These are phyloP conservation scores for Aegilops speltoides DNA, from an alignment of 176 grass and related monocot genomes.

Conservation along the genomic window DNA sequence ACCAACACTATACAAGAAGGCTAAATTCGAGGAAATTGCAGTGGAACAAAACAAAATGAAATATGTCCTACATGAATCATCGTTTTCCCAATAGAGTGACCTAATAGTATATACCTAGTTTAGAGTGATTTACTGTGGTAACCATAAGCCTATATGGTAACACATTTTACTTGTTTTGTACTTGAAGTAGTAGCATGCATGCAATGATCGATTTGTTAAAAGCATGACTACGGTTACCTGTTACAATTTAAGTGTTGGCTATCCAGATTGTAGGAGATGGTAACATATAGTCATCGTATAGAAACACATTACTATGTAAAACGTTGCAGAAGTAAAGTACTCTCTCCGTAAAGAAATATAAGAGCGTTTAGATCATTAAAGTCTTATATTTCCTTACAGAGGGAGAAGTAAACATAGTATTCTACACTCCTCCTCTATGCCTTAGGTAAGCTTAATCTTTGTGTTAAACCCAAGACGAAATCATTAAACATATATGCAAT, in stretches of 20 bases:
- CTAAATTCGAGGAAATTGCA: not conserved
- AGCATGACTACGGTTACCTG: not conserved
- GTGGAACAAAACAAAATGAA: not conserved
- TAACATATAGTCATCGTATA: not conserved
- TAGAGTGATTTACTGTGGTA: not conserved
- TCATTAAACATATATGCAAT: slow-evolving; percentile 9
- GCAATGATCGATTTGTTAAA: not conserved
- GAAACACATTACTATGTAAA: not conserved
- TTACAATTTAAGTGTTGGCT: not conserved
- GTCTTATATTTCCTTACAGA: no score
- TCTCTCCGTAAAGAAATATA: no score
- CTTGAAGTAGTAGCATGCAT: slow-evolving; percentile 7
- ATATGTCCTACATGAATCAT: slow-evolving; percentile 9
- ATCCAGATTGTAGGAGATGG: not conserved
- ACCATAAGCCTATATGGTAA: not conserved
- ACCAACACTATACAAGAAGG: not conserved
- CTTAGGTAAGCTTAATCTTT: not conserved
- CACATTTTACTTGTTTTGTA: not conserved
- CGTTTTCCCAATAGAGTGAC: slow-evolving; percentile 6
- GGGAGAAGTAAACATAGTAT: not conserved
- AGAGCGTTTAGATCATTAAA: no score
- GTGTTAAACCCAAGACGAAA: slow-evolving; percentile 17
- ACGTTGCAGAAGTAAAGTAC: not conserved
- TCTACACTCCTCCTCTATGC: not conserved
- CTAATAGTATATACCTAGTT: not conserved